phyloP scores from a whole-genome alignment of 2,329 filamentous ascomycete species.

The Ambrosiella cleistominuta region DNA sequence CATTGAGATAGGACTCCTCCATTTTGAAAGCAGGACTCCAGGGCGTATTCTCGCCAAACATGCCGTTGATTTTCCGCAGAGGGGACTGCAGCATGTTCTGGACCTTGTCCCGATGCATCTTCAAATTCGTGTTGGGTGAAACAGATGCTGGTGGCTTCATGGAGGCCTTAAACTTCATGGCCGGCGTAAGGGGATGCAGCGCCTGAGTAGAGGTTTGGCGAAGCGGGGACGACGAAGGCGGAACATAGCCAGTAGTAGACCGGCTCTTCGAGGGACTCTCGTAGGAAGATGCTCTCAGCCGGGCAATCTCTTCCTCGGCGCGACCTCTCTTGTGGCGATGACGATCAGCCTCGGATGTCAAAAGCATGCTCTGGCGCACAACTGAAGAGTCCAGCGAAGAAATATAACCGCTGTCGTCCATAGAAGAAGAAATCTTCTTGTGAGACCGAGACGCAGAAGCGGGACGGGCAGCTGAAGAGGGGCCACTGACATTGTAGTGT shows the following conservation, averaged over 20 bases:
- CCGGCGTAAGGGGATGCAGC: constrained; percentile 64
- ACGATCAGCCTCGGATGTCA: constrained; percentile 66
- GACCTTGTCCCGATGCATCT: constrained; percentile 72
- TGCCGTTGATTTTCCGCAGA: constrained; percentile 28
- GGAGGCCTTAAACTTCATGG: constrained; percentile 59
- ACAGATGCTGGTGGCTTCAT: constrained; percentile 49
- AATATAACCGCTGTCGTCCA: constrained; percentile 91
- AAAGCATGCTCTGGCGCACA: constrained; percentile 48
- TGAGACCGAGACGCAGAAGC: constrained; percentile 51
- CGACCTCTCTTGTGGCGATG: constrained; percentile 71
- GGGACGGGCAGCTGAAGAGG: constrained; percentile 50
- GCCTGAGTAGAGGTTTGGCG: constrained; percentile 40
- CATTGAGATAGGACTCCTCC: constrained; percentile 37
- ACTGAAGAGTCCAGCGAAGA: constrained; percentile 88
- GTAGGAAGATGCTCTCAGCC: constrained; percentile 78
- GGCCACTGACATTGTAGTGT: constrained; percentile 45
- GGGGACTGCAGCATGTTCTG: constrained; percentile 68
- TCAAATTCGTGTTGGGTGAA: constrained; percentile 83
- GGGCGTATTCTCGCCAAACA: constrained; percentile 28
- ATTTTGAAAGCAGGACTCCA: constrained; percentile 50
- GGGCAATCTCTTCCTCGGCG: constrained; percentile 88
- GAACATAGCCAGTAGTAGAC: constrained; percentile 29
- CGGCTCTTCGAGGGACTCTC: constrained; percentile 70
- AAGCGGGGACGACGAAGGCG: constrained; percentile 51
- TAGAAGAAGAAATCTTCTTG: constrained; percentile 57